Base-by-base conservation (phyloP, 2,329 filamentous ascomycete species). In the Didymosphaeria variabile region DNA sequence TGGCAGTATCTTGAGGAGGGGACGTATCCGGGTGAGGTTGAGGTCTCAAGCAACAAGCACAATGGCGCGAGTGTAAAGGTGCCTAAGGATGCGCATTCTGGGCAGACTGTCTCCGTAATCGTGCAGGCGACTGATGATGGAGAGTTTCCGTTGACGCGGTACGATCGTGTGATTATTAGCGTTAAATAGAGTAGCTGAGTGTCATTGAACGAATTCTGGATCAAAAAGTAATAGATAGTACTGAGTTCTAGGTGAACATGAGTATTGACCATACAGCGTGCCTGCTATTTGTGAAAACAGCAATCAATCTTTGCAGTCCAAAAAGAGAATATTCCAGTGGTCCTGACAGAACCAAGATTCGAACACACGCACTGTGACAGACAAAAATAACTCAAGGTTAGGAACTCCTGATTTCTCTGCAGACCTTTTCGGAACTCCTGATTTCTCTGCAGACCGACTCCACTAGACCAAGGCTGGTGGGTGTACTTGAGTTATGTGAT, bases 1-100 rank as follows among this genome's bases (percentile, higher is more conserved):
- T 55, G 53, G 53, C 42, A 47, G 13, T 55, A 55, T 44, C 29
- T 26, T 26, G 53, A 55, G 15, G 53, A 55, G 42, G 53, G 53
- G 5, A 55, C 53, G 15, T 55, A 55, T n/a, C 9, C 10, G 1
- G 42, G 42, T n/a, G 32, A 55, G 12, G 42, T 55, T 3, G 12
- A 17, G 2, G 19, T 55, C 3, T 29, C 10, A 2, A 29, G 23
- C 15, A n/a, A 31, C 4, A 55, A 55, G 42, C 7, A 36, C 10
- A 55, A 47, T 36, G 29, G 29, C 13, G 53, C 53, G 12, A 55
- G 36, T 46, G 53, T 47, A n/a, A 46, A 38, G 29, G 42, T 55
- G 5, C 53, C 42, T 23, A 7, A 10, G 1, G 53, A 55, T 36
- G 42, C 53, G 29, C 36, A 47, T 31, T 21, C 40, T 8, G 53